phyloP scores from a whole-genome alignment of 2,329 filamentous ascomycete species.

The Aspergillus tanneri region DNA sequence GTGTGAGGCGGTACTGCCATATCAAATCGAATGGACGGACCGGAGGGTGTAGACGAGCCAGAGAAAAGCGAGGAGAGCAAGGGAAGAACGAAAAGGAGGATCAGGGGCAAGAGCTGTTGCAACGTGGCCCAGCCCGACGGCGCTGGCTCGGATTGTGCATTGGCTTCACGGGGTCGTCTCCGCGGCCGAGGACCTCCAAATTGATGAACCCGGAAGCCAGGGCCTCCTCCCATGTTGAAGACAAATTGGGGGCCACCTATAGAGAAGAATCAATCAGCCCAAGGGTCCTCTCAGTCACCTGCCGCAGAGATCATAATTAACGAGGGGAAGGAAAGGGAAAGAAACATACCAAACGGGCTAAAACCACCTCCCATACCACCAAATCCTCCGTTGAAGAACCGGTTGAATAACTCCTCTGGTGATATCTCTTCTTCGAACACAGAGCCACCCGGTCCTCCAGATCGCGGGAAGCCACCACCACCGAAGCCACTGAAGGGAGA shows the following conservation, averaged over 20 bases:
- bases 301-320: not conserved
- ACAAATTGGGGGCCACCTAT: constrained; percentile 77
- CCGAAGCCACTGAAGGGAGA: constrained; percentile 48
- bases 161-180: constrained; percentile 68
- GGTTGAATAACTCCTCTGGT: constrained; percentile 93
- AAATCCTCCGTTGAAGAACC: constrained; percentile 82
- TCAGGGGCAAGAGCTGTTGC: constrained; percentile 78
- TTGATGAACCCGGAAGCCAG: constrained; percentile 90
- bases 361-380: constrained; percentile 56
- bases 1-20: constrained; percentile 69
- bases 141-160: constrained; percentile 53
- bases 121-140: constrained; percentile 55
- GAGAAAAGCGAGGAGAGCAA: constrained; percentile 78
- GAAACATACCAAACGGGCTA: constrained; percentile 62
- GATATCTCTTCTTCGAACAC: constrained; percentile 91
- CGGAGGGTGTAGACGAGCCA: constrained; percentile 52
- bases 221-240: constrained; percentile 90
- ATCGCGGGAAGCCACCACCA: constrained; percentile 50
- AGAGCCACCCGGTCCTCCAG: constrained; percentile 51
- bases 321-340: not conserved
- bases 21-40: constrained; percentile 77
- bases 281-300: too few relatives aligned
- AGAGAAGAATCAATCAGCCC: too few relatives aligned
- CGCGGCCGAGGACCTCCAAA: constrained; percentile 81
- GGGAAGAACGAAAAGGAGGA: constrained; percentile 84